These are phyloP conservation scores for Auricularia cornea DNA, from an alignment of 768 basidiomycete genomes.

Conservation along the genomic window DNA sequence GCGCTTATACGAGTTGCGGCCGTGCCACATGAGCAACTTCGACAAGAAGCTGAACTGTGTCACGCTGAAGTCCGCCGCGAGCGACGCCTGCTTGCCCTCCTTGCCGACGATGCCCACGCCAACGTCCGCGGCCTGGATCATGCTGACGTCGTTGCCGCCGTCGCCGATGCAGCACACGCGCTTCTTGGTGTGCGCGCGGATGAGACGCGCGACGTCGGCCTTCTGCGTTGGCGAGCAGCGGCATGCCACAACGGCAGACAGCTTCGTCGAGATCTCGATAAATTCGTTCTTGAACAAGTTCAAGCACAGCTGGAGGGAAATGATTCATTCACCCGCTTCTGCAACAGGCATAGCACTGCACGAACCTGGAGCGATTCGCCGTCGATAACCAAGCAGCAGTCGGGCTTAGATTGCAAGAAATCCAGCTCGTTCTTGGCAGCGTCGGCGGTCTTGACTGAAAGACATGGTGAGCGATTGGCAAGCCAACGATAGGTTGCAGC, in stretches of 20 bases:
- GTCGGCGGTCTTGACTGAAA: conserved; percentile 75
- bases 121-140: conserved; percentile 99
- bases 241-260: conserved; percentile 94
- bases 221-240: conserved; percentile 99
- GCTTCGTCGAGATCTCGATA: conserved; percentile 90
- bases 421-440: conserved; percentile 83
- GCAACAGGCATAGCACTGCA: neutral
- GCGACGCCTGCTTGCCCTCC: conserved; percentile 95
- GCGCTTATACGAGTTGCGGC: conserved; percentile 96
- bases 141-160: conserved; percentile 98
- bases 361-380: conserved; percentile 89
- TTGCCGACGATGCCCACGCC: conserved; percentile 98
- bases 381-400: conserved; percentile 97
- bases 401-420: conserved; percentile 87
- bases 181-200: conserved; percentile 84
- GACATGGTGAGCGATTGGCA: conserved; percentile 2
- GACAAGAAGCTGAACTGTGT: conserved; percentile 94
- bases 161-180: conserved; percentile 98
- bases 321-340: neutral
- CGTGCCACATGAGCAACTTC: conserved; percentile 96
- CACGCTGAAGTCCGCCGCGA: conserved; percentile 98
- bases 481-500: conserved; percentile 2
- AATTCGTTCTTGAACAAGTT: conserved; percentile 90
- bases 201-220: conserved; percentile 92
- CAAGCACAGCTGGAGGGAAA: conserved; percentile 63